phyloP scores from a whole-genome alignment of 352 stramenopile genomes.

The Phytophthora vignae region DNA sequence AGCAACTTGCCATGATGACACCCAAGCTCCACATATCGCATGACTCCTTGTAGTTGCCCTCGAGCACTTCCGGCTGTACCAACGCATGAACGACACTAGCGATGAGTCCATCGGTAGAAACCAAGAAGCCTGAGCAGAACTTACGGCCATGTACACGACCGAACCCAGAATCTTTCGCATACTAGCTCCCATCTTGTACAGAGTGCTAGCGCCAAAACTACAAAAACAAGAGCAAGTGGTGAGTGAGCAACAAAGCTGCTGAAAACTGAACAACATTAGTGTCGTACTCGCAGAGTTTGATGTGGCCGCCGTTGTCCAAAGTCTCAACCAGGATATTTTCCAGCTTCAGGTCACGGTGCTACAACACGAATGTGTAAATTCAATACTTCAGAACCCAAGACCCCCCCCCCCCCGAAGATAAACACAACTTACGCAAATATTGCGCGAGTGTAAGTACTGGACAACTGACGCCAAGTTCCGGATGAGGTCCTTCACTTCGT shows the following conservation, averaged over 20 bases:
- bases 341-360: constrained; percentile 85
- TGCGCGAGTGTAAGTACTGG: constrained; percentile 83
- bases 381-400: no score
- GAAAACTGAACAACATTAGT: no score
- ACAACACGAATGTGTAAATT: not conserved
- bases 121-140: not conserved
- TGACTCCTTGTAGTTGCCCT: constrained; percentile 75
- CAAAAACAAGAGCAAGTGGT: not conserved
- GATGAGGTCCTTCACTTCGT: constrained; percentile 65
- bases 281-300: constrained; percentile 87
- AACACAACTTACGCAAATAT: constrained; percentile 63
- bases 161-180: constrained; percentile 85
- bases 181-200: constrained; percentile 78
- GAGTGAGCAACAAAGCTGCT: no score
- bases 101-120: not conserved
- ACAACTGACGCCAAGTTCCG: constrained; percentile 76
- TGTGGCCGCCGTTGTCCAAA: constrained; percentile 52
- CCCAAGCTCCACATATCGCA: constrained; percentile 88
- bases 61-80: constrained; percentile 63
- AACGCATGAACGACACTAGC: not conserved
- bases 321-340: constrained; percentile 86
- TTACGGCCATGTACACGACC: constrained; percentile 86
- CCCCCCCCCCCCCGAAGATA: no score
- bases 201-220: constrained; percentile 81
- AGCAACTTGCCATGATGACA: constrained; percentile 71